These are phyloP conservation scores for Dendrocalamus sinicus DNA, from an alignment of 176 grass and related monocot genomes.

Conservation along the genomic window DNA sequence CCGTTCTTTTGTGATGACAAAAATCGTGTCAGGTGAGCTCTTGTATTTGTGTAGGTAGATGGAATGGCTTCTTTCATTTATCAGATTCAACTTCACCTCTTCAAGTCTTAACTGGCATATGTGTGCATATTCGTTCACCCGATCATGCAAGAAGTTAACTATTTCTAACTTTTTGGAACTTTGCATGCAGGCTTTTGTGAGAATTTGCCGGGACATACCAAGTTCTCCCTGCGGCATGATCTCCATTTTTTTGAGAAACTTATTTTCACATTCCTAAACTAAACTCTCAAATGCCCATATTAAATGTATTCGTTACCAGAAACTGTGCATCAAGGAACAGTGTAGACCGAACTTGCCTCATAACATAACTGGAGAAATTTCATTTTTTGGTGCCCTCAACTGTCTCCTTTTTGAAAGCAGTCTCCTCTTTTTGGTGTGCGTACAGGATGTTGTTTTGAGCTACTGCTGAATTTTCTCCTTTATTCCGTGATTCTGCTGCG, in stretches of 20 bases:
- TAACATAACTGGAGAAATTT: conserved; percentile 33
- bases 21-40: conserved; percentile 56
- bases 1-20: conserved; percentile 59
- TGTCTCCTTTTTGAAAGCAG: background rate
- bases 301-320: conserved; percentile 12
- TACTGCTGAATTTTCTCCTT: background rate
- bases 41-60: background rate
- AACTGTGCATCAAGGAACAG: conserved; percentile 22
- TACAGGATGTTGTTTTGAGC: background rate
- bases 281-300: conserved; percentile 37
- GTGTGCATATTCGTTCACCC: background rate
- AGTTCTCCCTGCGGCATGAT: conserved; percentile 28
- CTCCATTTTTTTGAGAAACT: conserved; percentile 45
- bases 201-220: conserved; percentile 29
- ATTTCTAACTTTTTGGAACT: background rate
- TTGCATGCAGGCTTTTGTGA: conserved; percentile 54
- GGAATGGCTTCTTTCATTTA: background rate
- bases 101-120: background rate
- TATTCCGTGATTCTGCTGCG: background rate
- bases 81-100: background rate
- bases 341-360: background rate
- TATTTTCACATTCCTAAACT: conserved; percentile 31
- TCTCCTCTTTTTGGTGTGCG: background rate
- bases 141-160: background rate
- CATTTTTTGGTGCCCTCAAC: background rate